Conservation (phyloP, 495 filamentous ascomycete genomes). For the Aspergillus sclerotioniger region DNA sequence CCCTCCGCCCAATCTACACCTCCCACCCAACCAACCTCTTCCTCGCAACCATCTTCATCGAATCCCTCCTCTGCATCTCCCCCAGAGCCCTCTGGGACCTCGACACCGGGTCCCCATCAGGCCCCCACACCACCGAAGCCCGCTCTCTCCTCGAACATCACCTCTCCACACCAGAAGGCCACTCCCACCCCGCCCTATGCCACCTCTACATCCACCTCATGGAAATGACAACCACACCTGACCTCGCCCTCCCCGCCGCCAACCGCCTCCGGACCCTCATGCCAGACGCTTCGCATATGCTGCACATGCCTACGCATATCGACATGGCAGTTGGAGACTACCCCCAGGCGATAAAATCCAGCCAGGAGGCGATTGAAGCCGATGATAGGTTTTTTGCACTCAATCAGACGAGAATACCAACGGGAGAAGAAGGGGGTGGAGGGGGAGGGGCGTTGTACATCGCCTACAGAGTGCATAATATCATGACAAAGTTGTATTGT, state of each 20-base stretch:
- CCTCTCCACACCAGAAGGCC: slow-evolving; percentile 36
- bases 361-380: slow-evolving; percentile 50
- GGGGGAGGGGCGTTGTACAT: slow-evolving; percentile 52
- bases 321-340: slow-evolving; percentile 65
- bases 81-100: slow-evolving; percentile 64
- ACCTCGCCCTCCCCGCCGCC: slow-evolving; percentile 51
- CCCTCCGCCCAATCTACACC: slow-evolving; percentile 54
- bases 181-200: slow-evolving; percentile 54
- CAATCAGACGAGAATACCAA: too few relatives aligned
- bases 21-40: slow-evolving; percentile 51
- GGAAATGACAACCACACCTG: slow-evolving; percentile 63
- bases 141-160: slow-evolving; percentile 51
- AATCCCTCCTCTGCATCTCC: slow-evolving; percentile 63
- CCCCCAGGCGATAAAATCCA: slow-evolving; percentile 53
- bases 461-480: slow-evolving; percentile 60
- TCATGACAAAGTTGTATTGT: slow-evolving; percentile 61
- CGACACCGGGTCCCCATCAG: slow-evolving; percentile 50
- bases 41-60: slow-evolving; percentile 56
- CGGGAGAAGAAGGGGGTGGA: too few relatives aligned
- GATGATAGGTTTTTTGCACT: slow-evolving; percentile 56
- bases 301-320: slow-evolving; percentile 67
- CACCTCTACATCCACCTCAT: slow-evolving; percentile 68
- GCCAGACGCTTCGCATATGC: slow-evolving; percentile 60
- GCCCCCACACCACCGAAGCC: slow-evolving; percentile 53
- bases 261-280: slow-evolving; percentile 57